Evolutionary conservation across 208 protist genomes (phyloP), one percentile per base, ranked within the genome.

Genomic region (Wallacemonas collosoma): DNA sequence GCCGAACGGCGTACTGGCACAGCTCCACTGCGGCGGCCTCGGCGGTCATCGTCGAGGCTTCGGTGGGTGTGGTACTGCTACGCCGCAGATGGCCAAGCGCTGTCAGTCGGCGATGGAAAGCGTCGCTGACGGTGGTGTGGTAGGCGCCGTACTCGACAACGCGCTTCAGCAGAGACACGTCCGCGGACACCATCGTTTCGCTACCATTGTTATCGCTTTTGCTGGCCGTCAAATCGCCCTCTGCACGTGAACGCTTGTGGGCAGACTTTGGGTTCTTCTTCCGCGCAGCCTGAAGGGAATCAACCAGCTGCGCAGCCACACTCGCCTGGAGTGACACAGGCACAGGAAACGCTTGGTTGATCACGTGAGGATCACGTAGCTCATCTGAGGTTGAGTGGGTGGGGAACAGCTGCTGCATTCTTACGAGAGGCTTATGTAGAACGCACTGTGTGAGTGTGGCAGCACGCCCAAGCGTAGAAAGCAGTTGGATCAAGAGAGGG

Each of bases 1-100:
- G 81, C 0, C 81, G 82, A n/a, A 85, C 45, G 12, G 69, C 75
- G 36, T 50, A 65, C 41, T 50, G 60, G 60, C 60, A 65, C 43
- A 65, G 60, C n/a, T 65, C 40, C 43, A 53, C 60, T 5, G 60
- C 12, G n/a, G 40, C 60, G 11, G 38, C 60, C 2, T 65, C 6
- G 8, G 17, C 36, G 5, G 56, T 53, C 43, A 8, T 50, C 8
- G 45, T 50, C 45, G 26, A 26, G 26, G 26, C 26, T 26, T 26
- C 26, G 26, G 26, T 26, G 26, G 26, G 26, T 26, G 26, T 26
- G 26, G 57, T 17, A 17, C 12, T 44, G 60, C 41, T 48, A 26
- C 26, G 12, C 40, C 40, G 60, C 43, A 65, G 41, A 7, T 41
- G 38, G 40, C 60, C 12, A 3, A 65, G 26, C 4, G 60, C 12